Base-by-base conservation (phyloP, 73 alveolate genomes). In the Paramecium sonneborni region DNA sequence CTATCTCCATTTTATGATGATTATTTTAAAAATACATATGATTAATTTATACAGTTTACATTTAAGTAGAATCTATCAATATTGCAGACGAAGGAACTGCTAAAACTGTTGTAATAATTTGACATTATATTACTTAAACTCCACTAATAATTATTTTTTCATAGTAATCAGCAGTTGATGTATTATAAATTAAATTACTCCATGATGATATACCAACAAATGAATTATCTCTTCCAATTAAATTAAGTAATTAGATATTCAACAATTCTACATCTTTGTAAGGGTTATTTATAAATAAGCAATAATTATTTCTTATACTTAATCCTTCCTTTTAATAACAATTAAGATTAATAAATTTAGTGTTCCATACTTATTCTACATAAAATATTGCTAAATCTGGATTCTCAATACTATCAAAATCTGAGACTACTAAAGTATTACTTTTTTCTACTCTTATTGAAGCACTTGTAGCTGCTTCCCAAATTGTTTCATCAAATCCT, bases 381-480 rank as follows among this genome's bases (percentile, higher is more conserved):
- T 79, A 79, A 79, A 79, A 79, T 46, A 79, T 43, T 14, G 90
- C 24, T 38, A 79, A 20, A 41, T 79, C 74, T 20, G 74, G 32
- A 79, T 79, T 79, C 18, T 39, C 9, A 4, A 79, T 24, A 4
- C 62, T 30, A 0, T 41, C 3, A 34, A 43, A 79, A 11, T 79
- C 12, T 23, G 69, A n/a, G 6, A 79, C 44, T 14, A 24, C 7
- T 43, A 79, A 20, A 41, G 26, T 30, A 23, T 79, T 24, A 39
- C 44, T 26, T 24, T 79, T 44, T 24, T 21, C 28, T 12, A 79
- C 30, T 79, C 55, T 38, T 38, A 79, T 43, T 10, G 90, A 4
- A 3, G 90, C 90, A 43, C 90, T 79, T 43, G 90, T 79, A 8
- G 90, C 90, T 43, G 90, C 90, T 79, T 43, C 90, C 26, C n/a